Conservation (phyloP, 495 filamentous ascomycete genomes). For the Talaromyces proteolyticus region DNA sequence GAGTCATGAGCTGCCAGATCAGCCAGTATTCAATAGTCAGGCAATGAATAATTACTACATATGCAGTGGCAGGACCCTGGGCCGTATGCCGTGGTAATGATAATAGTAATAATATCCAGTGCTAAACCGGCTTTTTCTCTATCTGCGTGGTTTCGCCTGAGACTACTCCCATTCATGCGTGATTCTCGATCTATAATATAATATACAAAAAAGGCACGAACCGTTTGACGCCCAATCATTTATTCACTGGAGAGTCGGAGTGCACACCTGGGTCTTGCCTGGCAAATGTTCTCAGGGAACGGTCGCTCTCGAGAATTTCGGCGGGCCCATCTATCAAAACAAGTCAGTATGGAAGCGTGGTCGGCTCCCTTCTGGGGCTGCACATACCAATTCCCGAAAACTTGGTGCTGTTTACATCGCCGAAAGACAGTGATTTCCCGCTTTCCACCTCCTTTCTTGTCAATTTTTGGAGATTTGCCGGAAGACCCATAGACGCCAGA, state of each 20-base stretch:
- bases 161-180: no score
- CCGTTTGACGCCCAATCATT: slow-evolving; percentile 26
- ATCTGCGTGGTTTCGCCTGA: no score
- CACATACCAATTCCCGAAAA: slow-evolving; percentile 68
- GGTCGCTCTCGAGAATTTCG: slow-evolving; percentile 47
- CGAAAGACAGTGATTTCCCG: slow-evolving; percentile 65
- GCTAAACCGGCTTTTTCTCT: no score
- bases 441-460: slow-evolving; percentile 73
- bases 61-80: no score
- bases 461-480: slow-evolving; percentile 63
- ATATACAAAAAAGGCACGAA: neutral
- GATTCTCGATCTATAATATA: no score
- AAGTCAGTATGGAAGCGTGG: slow-evolving; percentile 17
- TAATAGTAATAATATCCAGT: no score
- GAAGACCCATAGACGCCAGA: slow-evolving; percentile 81
- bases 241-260: slow-evolving; percentile 36
- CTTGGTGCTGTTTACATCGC: slow-evolving; percentile 62
- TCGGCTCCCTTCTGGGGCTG: neutral
- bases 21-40: no score
- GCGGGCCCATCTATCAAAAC: slow-evolving; percentile 46
- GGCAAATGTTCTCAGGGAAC: slow-evolving; percentile 10
- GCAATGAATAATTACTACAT: no score
- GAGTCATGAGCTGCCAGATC: no score
- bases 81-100: no score
- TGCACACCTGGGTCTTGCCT: slow-evolving; percentile 28